These are phyloP conservation scores for Myriosclerotinia scirpicola DNA, from an alignment of 2,329 filamentous ascomycete species.

Conservation along the genomic window DNA sequence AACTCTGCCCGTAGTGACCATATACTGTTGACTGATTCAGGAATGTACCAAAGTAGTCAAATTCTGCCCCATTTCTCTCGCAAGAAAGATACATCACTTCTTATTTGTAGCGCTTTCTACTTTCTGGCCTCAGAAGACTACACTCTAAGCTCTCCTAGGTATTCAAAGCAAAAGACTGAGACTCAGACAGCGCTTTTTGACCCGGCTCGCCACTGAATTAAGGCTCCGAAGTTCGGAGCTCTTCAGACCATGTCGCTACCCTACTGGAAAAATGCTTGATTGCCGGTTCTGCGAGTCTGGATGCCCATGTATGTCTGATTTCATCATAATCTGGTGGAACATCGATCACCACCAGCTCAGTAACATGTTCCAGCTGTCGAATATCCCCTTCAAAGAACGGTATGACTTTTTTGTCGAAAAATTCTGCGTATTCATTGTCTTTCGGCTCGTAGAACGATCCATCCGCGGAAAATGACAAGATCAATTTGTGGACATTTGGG, in stretches of 20 bases:
- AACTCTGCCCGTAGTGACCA: too few species aligned
- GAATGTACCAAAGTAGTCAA: too few species aligned
- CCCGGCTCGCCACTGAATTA: background rate
- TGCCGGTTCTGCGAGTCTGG: background rate
- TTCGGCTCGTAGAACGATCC: too few species aligned
- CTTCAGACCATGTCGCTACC: background rate
- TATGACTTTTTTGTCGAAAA: background rate
- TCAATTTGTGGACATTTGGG: background rate
- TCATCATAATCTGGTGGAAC: background rate
- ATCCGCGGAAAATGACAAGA: background rate
- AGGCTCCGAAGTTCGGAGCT: background rate
- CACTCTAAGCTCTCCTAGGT: too few species aligned
- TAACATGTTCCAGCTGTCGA: background rate
- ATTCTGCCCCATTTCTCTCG: too few species aligned
- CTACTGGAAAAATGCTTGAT: background rate
- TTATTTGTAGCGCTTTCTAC: too few species aligned
- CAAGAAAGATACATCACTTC: too few species aligned
- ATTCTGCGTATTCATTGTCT: too few species aligned
- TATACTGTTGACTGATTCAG: too few species aligned
- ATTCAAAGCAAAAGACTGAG: too few species aligned
- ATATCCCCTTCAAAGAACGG: background rate
- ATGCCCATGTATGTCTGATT: background rate
- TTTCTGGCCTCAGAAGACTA: too few species aligned
- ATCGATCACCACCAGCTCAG: background rate
- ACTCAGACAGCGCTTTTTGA: too few species aligned